A percentile compares a stretch with the other conserved stretches of the same genome.
These are phyloP conservation scores for Grosmannia serpens DNA, from an alignment of 2,329 filamentous ascomycete genomes.

Conservation along the genomic window DNA sequence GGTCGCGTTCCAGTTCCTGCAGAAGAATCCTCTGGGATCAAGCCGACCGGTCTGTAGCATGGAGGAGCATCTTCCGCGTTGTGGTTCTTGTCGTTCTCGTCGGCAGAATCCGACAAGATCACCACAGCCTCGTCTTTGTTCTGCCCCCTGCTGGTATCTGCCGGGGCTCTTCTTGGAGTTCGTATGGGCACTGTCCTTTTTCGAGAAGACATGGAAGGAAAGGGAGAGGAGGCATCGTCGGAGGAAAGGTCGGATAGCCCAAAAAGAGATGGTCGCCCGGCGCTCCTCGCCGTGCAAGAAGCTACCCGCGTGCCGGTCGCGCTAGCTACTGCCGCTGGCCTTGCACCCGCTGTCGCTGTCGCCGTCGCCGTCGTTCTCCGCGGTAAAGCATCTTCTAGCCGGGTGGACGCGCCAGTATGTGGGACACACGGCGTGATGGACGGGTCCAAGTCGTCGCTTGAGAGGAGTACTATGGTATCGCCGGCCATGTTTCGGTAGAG, in stretches of 20 bases:
- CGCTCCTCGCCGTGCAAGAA: background rate
- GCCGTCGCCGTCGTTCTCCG: background rate
- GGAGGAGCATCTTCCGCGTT: background rate
- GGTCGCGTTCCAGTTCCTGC: background rate
- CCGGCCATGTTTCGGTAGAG: background rate
- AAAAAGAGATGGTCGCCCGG: background rate
- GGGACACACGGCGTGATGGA: background rate
- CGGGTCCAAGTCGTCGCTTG: slow-evolving; percentile 7
- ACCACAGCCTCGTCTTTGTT: background rate
- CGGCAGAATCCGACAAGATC: background rate
- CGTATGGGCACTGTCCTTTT: background rate
- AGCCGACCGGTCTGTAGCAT: background rate
- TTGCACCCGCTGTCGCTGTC: too few relatives aligned
- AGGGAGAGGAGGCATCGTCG: background rate
- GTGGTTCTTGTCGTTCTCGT: background rate
- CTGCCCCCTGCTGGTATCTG: background rate
- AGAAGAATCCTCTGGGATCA: too few relatives aligned
- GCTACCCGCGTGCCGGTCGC: background rate
- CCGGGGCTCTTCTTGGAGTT: background rate
- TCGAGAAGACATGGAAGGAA: background rate
- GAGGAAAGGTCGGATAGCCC: background rate
- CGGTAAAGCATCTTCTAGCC: background rate
- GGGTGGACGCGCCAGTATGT: background rate
- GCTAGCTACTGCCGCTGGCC: background rate
- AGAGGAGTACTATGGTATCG: slow-evolving; percentile 4